phyloP scores from a whole-genome alignment of 2,329 filamentous ascomycete genomes.

The Phyllosticta citrichinensis region DNA sequence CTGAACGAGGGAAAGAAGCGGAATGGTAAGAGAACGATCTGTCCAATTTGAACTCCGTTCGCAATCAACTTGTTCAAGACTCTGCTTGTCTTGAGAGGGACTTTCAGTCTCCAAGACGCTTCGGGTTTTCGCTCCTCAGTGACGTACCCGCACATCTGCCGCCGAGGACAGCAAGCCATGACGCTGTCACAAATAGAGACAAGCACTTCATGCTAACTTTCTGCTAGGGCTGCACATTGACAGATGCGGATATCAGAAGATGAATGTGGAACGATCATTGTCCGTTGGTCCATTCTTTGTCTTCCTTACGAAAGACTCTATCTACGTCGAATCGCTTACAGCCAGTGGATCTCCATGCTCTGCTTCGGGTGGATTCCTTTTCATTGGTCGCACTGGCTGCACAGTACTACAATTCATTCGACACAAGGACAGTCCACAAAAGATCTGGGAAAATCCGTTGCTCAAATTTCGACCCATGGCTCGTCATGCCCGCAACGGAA shows the following conservation, averaged over 20 bases:
- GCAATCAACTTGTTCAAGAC: background rate
- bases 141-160: background rate
- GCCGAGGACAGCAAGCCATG: background rate
- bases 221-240: background rate
- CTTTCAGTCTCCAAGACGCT: background rate
- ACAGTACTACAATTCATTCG: no score
- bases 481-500: background rate
- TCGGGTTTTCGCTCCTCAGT: background rate
- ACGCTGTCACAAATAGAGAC: background rate
- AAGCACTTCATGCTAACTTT: background rate
- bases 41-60: no score
- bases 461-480: background rate
- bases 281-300: no score
- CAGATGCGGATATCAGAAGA: background rate
- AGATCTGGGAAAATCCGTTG: background rate
- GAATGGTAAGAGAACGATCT: no score
- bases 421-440: no score
- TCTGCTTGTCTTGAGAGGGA: background rate
- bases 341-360: no score
- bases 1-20: no score
- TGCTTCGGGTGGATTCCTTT: no score
- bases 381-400: no score
- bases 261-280: background rate
- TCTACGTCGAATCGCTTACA: no score
- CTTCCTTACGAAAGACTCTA: no score